These are phyloP conservation scores for Proliferodiscus dingleyae DNA, from an alignment of 2,329 filamentous ascomycete species.

Conservation along the genomic window DNA sequence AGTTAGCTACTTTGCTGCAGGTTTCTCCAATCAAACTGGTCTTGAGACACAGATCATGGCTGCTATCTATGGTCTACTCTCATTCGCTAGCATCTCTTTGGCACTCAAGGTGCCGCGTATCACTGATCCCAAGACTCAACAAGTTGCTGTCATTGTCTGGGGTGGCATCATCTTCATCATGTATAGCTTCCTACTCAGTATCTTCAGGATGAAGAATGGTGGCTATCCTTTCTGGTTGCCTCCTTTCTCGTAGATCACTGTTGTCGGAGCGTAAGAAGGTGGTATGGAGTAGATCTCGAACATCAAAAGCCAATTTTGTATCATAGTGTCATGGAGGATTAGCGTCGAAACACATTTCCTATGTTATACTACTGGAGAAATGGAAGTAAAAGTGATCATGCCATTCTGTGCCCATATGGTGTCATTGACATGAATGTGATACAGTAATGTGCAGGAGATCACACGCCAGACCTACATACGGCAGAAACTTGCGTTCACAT, in stretches of 20 bases:
- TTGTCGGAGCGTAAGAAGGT: no score
- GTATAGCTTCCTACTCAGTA: constrained; percentile 90
- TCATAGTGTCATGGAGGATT: no score
- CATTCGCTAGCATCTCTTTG: constrained; percentile 87
- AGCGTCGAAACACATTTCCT: no score
- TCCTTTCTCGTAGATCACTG: constrained; percentile 55
- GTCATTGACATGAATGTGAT: no score
- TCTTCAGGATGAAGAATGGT: constrained; percentile 92
- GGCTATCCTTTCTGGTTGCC: constrained; percentile 93
- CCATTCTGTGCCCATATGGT: no score
- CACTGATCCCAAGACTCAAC: constrained; percentile 68
- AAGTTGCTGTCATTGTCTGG: constrained; percentile 78
- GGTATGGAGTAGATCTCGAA: no score
- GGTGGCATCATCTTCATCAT: constrained; percentile 69
- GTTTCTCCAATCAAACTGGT: constrained; percentile 90
- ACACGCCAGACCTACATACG: no score
- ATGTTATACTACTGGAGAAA: no score
- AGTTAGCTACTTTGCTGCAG: constrained; percentile 81
- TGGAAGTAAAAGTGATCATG: no score
- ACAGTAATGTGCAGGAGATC: no score
- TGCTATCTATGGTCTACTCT: constrained; percentile 77
- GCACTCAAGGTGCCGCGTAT: constrained; percentile 92
- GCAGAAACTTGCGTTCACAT: no score
- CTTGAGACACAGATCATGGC: constrained; percentile 94
- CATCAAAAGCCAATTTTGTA: no score